Evolutionary conservation across 192 early-diverging fungal species (phyloP).

Genomic region (Spinellus fusiger): DNA sequence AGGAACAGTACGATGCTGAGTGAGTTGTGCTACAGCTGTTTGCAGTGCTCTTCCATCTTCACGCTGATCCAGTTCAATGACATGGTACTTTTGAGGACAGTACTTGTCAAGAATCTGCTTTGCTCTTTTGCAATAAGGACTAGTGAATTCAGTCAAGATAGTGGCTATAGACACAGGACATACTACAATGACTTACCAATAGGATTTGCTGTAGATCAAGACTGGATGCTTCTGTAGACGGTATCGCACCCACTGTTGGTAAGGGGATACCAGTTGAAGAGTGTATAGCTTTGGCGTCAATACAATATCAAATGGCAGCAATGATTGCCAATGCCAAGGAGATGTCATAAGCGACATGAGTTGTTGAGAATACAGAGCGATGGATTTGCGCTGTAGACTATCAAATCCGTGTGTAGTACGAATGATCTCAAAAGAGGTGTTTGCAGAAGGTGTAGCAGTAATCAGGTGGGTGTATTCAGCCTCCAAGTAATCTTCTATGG

Average conservation of each 20-base stretch:
- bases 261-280: slow-evolving; percentile 16
- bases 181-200: slow-evolving; percentile 19
- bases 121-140: slow-evolving; percentile 27
- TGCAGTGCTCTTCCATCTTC: slow-evolving; percentile 12
- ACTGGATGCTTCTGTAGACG: slow-evolving; percentile 6
- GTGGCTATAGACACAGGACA: neutral
- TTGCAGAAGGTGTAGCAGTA: slow-evolving; percentile 37
- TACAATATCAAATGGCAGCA: slow-evolving; percentile 19
- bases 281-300: slow-evolving; percentile 26
- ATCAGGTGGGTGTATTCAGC: slow-evolving; percentile 47
- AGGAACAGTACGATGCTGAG: slow-evolving; percentile 21
- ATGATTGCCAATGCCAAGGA: neutral
- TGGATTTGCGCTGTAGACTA: slow-evolving; percentile 5
- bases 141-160: neutral
- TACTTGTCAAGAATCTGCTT: slow-evolving; percentile 16
- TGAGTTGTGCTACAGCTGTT: slow-evolving; percentile 11
- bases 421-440: slow-evolving; percentile 27
- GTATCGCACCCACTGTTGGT: slow-evolving; percentile 4
- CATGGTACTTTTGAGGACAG: slow-evolving; percentile 6
- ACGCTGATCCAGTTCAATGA: slow-evolving; percentile 23
- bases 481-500: slow-evolving; percentile 35
- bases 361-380: neutral
- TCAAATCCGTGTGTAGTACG: slow-evolving; percentile 41
- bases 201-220: slow-evolving; percentile 31
- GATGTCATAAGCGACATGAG: neutral